Base-by-base conservation (phyloP, 345 rosid genomes). In the Acer campestre region DNA sequence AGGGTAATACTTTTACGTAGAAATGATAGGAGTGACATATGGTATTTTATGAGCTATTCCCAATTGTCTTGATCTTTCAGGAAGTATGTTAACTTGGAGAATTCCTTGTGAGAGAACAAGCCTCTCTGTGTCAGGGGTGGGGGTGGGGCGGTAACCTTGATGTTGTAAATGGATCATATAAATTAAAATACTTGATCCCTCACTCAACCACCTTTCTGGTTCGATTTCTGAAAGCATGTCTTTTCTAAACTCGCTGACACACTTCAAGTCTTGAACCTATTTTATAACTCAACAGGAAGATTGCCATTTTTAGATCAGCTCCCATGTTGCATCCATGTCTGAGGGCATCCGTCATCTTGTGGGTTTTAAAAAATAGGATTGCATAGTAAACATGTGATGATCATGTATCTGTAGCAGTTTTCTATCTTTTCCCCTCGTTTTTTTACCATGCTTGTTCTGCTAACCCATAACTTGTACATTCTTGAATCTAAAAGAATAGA, bases 221-320 rank as follows among this genome's bases (percentile, higher is more conserved):
- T 56, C 4, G 22, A 17, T 55, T 71, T 16, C 27, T 35, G 56
- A 22, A 25, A 61, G 51, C 38, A 73, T 61, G 9, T 73, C 35
- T 23, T 73, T 61, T 3, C 23, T 14, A 13, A 23, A 51, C 40
- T 29, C 22, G 1, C 4, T 44, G 16, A 61, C 9, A 13, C 67
- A 44, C 23, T 56, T 56, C 1, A 35, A 68, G 46, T n/a, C 38
- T 35, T 82, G 59, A 61, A 67, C 77, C 42, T 66, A 56, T 75
- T 74, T 25, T 67, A 55, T 29, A 72, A 63, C 22, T 59, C 67
- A 20, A 31, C 53, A 29, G 51, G 64, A 22, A 70, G 25, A 51
- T 76, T 73, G 40, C 82, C 71, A 18, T 61, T 7, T 7, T 56
- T 55, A 11, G 61, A 55, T 59, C 65, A 75, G 73, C 74, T 75